Conservation (phyloP, 257 asterid genomes). For the Scutellaria galericulata region DNA sequence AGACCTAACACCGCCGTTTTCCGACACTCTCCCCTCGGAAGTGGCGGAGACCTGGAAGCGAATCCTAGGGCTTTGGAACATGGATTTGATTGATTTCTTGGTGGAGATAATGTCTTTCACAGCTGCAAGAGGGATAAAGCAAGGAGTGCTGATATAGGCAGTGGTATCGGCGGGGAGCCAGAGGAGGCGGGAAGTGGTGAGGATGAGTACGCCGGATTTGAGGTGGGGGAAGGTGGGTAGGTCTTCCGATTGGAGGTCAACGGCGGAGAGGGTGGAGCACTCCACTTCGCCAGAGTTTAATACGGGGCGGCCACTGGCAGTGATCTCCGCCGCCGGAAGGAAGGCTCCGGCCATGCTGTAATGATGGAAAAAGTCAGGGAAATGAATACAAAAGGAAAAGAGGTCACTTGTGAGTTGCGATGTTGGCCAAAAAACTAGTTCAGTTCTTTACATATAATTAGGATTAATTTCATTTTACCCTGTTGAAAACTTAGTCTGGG, state of each 20-base stretch:
- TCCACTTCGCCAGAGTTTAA: conserved; percentile 70
- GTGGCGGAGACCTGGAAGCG: conserved; percentile 71
- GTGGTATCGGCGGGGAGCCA: conserved; percentile 59
- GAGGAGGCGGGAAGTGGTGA: conserved; percentile 86
- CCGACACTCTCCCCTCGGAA: conserved; percentile 52
- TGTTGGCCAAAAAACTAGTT: no score
- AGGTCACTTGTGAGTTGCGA: no score
- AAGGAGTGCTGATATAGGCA: conserved; percentile 32
- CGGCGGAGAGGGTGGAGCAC: conserved; percentile 73
- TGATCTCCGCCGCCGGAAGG: conserved; percentile 71
- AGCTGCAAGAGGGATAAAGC: conserved; percentile 62
- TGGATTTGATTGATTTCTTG: conserved; percentile 70
- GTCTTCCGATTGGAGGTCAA: conserved; percentile 80
- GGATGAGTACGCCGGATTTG: conserved; percentile 69
- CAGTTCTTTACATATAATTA: no score
- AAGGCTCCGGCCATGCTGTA: conserved; percentile 52
- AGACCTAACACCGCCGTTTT: conserved; percentile 50
- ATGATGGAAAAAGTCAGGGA: no score
- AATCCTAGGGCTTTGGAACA: conserved; percentile 82
- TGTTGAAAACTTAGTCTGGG: no score
- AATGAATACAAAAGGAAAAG: no score
- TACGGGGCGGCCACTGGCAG: conserved; percentile 85
- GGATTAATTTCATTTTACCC: no score
- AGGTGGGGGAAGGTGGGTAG: conserved; percentile 66
- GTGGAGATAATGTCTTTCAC: conserved; percentile 60